Evolutionary conservation across 2,329 filamentous ascomycete genomes (phyloP).

Genomic region (Pseudogymnoascus sp.): DNA sequence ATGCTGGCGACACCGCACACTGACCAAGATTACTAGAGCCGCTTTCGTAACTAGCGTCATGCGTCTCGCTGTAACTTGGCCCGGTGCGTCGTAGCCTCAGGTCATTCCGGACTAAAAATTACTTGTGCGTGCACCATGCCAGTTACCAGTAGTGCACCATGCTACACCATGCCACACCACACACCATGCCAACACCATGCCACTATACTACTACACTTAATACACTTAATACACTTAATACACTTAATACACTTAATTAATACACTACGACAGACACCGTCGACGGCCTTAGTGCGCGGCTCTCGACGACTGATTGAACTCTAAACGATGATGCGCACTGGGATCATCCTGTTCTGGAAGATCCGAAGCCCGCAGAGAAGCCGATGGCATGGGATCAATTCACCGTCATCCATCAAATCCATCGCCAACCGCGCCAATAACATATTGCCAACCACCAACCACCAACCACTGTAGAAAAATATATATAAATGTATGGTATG

Average conservation of each 20-base stretch:
- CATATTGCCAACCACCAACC: neutral
- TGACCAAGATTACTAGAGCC: neutral
- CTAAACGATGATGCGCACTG: neutral
- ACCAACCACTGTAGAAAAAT: neutral
- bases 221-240: too few relatives aligned
- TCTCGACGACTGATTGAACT: neutral
- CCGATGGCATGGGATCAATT: neutral
- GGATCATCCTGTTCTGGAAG: slow-evolving; percentile 1
- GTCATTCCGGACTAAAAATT: neutral
- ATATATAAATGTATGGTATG: neutral
- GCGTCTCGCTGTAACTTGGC: neutral
- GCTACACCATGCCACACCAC: too few relatives aligned
- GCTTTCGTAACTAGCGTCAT: neutral
- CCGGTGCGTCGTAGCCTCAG: neutral
- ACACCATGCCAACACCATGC: too few relatives aligned
- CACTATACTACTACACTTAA: neutral
- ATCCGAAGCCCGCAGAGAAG: neutral
- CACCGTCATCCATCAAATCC: neutral
- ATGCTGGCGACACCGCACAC: neutral
- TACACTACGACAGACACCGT: neutral
- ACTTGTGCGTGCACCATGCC: neutral
- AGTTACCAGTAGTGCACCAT: too few relatives aligned
- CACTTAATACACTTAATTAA: too few relatives aligned
- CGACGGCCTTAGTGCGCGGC: neutral
- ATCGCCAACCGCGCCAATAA: neutral